phyloP scores from a whole-genome alignment of 2,329 filamentous ascomycete species.

The Colletotrichum theobromicola region DNA sequence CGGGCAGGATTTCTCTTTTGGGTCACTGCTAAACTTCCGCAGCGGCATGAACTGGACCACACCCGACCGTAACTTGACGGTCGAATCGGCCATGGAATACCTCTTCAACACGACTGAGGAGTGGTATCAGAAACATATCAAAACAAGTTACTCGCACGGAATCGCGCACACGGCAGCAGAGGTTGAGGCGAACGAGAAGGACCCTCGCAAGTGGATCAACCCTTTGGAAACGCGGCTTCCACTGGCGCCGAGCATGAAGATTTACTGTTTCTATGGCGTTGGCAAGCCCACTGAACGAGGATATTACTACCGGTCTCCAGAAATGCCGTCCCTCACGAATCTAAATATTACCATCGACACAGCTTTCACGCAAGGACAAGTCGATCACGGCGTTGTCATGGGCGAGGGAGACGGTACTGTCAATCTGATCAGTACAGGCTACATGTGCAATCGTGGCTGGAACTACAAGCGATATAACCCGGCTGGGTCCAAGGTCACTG shows the following conservation, averaged over 20 bases:
- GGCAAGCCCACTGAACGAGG: constrained; percentile 92
- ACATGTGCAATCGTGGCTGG: constrained; percentile 98
- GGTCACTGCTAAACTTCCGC: constrained; percentile 85
- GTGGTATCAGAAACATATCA: constrained; percentile 82
- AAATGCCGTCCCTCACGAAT: constrained; percentile 67
- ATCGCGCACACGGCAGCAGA: constrained; percentile 80
- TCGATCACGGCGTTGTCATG: constrained; percentile 91
- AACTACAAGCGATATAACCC: constrained; percentile 93
- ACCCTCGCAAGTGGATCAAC: constrained; percentile 89
- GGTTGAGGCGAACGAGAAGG: constrained; percentile 82
- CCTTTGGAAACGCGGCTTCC: constrained; percentile 89
- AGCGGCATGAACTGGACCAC: constrained; percentile 66
- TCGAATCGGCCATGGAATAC: constrained; percentile 78
- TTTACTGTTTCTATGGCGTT: constrained; percentile 97
- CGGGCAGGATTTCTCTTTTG: constrained; percentile 75
- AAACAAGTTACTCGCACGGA: constrained; percentile 83
- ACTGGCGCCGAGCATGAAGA: constrained; percentile 85
- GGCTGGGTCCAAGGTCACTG: constrained; percentile 78
- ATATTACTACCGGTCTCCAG: constrained; percentile 83
- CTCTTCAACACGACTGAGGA: constrained; percentile 78
- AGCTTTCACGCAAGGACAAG: constrained; percentile 59
- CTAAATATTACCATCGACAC: constrained; percentile 80
- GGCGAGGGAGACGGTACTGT: constrained; percentile 97
- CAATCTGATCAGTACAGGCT: constrained; percentile 87
- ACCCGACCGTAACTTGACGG: constrained; percentile 78